phyloP scores from a whole-genome alignment of 768 basidiomycete genomes.

The Tricholoma sp. region DNA sequence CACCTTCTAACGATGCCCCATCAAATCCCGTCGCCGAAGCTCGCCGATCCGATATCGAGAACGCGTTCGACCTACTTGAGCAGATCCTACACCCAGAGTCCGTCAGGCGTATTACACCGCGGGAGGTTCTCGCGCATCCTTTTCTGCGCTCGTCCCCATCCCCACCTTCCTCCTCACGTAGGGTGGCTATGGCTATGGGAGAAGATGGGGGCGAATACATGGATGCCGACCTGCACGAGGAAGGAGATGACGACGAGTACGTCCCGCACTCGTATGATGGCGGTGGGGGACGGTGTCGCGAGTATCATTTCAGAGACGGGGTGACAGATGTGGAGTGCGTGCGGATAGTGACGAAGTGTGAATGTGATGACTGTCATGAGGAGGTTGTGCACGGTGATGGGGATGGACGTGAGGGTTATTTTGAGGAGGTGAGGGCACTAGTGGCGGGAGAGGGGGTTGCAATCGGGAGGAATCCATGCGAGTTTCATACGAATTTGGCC shows the following conservation, averaged over 20 bases:
- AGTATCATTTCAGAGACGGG: slow-evolving; percentile 54
- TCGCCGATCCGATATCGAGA: slow-evolving; percentile 52
- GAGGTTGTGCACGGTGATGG: background rate
- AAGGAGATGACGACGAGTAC: slow-evolving; percentile 48
- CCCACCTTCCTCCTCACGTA: background rate
- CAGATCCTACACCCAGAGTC: slow-evolving; percentile 72
- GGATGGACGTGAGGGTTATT: background rate
- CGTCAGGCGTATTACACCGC: slow-evolving; percentile 71
- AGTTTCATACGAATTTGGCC: slow-evolving; percentile 44
- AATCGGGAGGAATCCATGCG: slow-evolving; percentile 56
- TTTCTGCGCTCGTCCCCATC: slow-evolving; percentile 44
- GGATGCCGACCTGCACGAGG: slow-evolving; percentile 11
- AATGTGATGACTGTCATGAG: slow-evolving; percentile 24
- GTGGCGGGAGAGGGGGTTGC: slow-evolving; percentile 49
- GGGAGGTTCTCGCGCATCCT: slow-evolving; percentile 68
- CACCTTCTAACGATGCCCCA: slow-evolving; percentile 1
- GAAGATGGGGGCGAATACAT: slow-evolving; percentile 29
- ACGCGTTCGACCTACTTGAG: slow-evolving; percentile 73
- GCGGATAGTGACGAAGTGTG: slow-evolving; percentile 33
- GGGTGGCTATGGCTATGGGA: background rate
- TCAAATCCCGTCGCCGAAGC: slow-evolving; percentile 23
- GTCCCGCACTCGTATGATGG: slow-evolving; percentile 55
- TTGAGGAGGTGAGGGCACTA: slow-evolving; percentile 26
- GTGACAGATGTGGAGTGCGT: slow-evolving; percentile 53
- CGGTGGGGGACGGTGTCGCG: slow-evolving; percentile 61